Evolutionary conservation across 352 stramenopile species (phyloP).

Genomic region (Pythium aristosporum): DNA sequence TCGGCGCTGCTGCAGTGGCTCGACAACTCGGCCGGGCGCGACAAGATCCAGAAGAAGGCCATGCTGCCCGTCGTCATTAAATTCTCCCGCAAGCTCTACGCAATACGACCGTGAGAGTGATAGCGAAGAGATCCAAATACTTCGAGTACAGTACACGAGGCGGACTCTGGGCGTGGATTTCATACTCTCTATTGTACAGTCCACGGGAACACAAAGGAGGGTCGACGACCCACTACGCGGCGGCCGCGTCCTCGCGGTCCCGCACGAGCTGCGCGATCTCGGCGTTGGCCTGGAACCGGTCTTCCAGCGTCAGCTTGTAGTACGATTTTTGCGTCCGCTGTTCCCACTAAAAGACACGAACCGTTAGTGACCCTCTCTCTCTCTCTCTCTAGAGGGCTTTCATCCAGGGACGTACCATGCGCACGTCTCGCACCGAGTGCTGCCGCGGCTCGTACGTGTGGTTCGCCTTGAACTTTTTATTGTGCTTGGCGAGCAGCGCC

Average conservation of each 20-base stretch:
- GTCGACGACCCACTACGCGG: too few relatives aligned
- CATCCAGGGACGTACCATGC: slow-evolving; percentile 36
- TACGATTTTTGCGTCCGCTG: slow-evolving; percentile 62
- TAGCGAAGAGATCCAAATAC: too few relatives aligned
- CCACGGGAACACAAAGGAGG: too few relatives aligned
- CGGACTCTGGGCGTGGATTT: too few relatives aligned
- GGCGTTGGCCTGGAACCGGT: slow-evolving; percentile 57
- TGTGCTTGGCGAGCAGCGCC: slow-evolving; percentile 62
- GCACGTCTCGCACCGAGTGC: slow-evolving; percentile 75
- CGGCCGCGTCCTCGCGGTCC: slow-evolving; percentile 17
- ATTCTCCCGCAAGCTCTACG: slow-evolving; percentile 73
- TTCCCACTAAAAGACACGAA: slow-evolving; percentile 54
- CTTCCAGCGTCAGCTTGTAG: slow-evolving; percentile 61
- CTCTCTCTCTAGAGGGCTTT: background rate
- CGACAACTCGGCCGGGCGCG: slow-evolving; percentile 65
- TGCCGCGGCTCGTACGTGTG: slow-evolving; percentile 80
- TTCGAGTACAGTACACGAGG: too few relatives aligned
- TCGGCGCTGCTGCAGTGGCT: slow-evolving; percentile 73
- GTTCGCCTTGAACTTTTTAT: slow-evolving; percentile 73
- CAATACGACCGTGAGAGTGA: slow-evolving; percentile 10
- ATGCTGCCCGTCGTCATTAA: slow-evolving; percentile 67
- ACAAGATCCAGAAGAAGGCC: slow-evolving; percentile 69
- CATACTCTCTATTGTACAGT: background rate
- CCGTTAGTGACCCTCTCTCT: background rate
- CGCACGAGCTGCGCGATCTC: slow-evolving; percentile 64